Percentiles rank a stretch among this genome's conserved stretches.
Conservation (phyloP, 371 early-diverging fungal species). For the Zychaea mexicana region DNA sequence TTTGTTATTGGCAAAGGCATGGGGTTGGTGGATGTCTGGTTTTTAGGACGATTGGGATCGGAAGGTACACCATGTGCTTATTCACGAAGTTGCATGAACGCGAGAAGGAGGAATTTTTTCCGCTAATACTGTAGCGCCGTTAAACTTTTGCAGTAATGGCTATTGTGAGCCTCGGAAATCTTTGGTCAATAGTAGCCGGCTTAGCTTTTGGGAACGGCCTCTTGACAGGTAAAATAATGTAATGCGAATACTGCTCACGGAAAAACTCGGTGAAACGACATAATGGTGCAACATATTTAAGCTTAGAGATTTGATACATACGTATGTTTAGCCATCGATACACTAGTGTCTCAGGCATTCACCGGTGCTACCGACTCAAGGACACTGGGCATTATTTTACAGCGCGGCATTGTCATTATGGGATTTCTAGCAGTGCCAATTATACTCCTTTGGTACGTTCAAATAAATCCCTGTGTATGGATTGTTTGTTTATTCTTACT, state of each 20-base stretch:
- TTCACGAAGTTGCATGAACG: not conserved
- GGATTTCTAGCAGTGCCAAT: slow-evolving; percentile 27
- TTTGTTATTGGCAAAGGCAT: slow-evolving; percentile 33
- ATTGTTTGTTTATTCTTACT: not conserved
- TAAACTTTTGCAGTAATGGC: slow-evolving; percentile 31
- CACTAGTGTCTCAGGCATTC: slow-evolving; percentile 45
- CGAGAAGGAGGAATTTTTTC: no score
- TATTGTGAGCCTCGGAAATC: slow-evolving; percentile 31
- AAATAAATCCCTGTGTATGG: not conserved
- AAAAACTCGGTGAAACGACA: no score
- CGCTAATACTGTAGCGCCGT: not conserved
- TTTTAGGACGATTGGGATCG: slow-evolving; percentile 29
- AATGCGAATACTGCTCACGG: no score
- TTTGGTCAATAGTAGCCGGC: slow-evolving; percentile 36
- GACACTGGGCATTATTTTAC: slow-evolving; percentile 41
- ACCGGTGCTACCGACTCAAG: slow-evolving; percentile 36
- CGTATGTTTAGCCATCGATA: slow-evolving; percentile 38
- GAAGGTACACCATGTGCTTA: slow-evolving; percentile 30
- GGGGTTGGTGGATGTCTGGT: slow-evolving; percentile 38
- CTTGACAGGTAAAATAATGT: slow-evolving; percentile 48
- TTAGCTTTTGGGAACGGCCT: slow-evolving; percentile 40
- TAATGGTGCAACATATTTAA: no score
- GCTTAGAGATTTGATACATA: not conserved
- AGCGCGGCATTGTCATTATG: slow-evolving; percentile 36
- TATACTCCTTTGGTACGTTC: slow-evolving; percentile 26